Evolutionary conservation across 441 rosid species (phyloP).

Genomic region (Syzygium malaccense): DNA sequence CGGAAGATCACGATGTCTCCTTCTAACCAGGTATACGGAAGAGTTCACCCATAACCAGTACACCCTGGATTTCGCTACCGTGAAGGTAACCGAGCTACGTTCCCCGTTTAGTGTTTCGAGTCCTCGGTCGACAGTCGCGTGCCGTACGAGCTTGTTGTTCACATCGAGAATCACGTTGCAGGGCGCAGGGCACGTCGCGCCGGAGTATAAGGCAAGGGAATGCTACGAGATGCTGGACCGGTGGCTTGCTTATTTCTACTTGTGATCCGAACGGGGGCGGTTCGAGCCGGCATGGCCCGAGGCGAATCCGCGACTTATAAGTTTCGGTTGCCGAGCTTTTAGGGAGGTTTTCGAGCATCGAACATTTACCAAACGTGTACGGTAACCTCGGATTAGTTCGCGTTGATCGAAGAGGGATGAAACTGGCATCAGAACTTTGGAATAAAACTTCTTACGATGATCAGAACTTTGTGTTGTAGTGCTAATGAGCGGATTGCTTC

Average conservation of each 20-base stretch:
- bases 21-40: background rate
- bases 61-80: background rate
- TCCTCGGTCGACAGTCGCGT: background rate
- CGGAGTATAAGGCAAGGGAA: conserved; percentile 1
- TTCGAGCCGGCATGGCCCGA: background rate
- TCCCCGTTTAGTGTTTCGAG: background rate
- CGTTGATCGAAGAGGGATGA: background rate
- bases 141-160: background rate
- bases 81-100: background rate
- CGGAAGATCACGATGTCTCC: background rate
- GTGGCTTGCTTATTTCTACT: background rate
- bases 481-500: background rate
- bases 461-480: background rate
- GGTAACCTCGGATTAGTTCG: too few species aligned
- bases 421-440: background rate
- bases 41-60: background rate
- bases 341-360: background rate
- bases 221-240: conserved; percentile 3
- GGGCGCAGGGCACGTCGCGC: conserved; percentile 1
- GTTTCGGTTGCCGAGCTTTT: background rate
- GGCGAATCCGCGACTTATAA: background rate
- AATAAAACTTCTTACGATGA: background rate
- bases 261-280: background rate
- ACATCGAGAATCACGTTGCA: background rate
- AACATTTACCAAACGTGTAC: too few species aligned